phyloP scores from a whole-genome alignment of 192 early-diverging fungal species.

The Mortierella claussenii region DNA sequence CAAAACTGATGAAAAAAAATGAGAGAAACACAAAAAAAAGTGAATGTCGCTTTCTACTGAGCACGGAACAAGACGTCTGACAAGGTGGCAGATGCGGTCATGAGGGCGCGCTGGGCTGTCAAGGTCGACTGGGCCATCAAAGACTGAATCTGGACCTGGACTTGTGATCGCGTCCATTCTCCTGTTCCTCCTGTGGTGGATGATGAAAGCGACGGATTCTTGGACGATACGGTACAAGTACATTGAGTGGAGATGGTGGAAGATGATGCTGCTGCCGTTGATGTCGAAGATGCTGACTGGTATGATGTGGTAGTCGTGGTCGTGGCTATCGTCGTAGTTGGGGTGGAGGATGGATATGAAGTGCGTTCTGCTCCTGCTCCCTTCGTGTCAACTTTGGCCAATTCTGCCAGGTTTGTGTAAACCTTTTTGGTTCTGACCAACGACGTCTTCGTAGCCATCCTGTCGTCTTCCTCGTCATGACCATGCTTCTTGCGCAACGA shows the following conservation, averaged over 20 bases:
- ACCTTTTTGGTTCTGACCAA: constrained; percentile 8
- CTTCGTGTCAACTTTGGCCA: constrained; percentile 6
- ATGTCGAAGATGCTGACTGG: constrained; percentile 10
- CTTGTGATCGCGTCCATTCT: constrained; percentile 31
- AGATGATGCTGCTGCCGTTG: constrained; percentile 4
- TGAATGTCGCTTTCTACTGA: constrained; percentile 9
- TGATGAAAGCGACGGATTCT: no score
- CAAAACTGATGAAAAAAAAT: no score
- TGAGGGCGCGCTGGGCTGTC: constrained; percentile 31
- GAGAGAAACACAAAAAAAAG: no score
- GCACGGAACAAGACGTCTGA: constrained; percentile 38
- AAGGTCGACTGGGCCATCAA: constrained; percentile 32
- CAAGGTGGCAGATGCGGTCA: constrained; percentile 30
- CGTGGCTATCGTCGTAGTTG: not conserved
- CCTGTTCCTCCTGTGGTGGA: not conserved
- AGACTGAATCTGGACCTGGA: constrained; percentile 38
- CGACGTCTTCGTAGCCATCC: not conserved
- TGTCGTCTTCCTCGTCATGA: not conserved
- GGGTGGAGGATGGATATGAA: no score
- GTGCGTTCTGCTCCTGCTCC: not conserved
- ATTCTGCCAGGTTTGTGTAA: constrained; percentile 13
- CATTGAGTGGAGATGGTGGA: not conserved
- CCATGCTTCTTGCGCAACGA: no score
- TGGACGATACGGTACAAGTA: constrained; percentile 8
- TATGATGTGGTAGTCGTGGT: not conserved